Evolutionary conservation across 257 asterid genomes (phyloP), one percentile per base, ranked within the genome.

Genomic region (Solanum chiquidenum): DNA sequence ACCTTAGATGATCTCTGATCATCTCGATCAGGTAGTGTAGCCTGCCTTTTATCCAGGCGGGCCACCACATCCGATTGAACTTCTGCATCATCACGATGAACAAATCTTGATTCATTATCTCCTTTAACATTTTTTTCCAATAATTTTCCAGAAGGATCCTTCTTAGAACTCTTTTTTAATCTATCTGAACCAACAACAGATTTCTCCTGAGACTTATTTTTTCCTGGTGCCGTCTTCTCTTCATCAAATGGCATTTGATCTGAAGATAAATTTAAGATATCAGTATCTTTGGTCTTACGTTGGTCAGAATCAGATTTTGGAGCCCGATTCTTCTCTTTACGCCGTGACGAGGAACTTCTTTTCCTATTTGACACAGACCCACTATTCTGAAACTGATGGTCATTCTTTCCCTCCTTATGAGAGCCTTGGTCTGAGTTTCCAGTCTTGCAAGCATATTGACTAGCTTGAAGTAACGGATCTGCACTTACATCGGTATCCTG

Each of bases 141-240:
- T 37, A 91, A 86, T 84, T 94, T 96, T 89, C 86, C 95, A 87
- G 92, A 91, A 87, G 90, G 72, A 84, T 94, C 95, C 76, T 91
- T 95, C 94, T 91, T 91, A 86, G 88, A 87, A 23, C 69, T 89
- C 91, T 91, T 95, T 83, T 92, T 97, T 64, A 85, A 90, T 90
- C 91, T 92, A 68, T 85, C 93, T 86, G 93, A 91, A 88, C 88
- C 40, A 89, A 91, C 88, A 85, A 89, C 86, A 85, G 92, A 88
- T 88, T 90, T 93, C 85, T 92, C 98, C 27, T 86, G 94, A 25
- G 86, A 86, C 89, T 92, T 94, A 91, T 86, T 94, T 92, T 91
- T 90, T 90, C 94, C 92, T 84, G 93, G 94, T 87, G 93, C 93
- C 71, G 89, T 83, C 88, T 93, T 93, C 66, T 92, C 97, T 89